Evolutionary conservation across 1,284 basidiomycete genomes (phyloP).

Genomic region (Ceratobasidium sp.): DNA sequence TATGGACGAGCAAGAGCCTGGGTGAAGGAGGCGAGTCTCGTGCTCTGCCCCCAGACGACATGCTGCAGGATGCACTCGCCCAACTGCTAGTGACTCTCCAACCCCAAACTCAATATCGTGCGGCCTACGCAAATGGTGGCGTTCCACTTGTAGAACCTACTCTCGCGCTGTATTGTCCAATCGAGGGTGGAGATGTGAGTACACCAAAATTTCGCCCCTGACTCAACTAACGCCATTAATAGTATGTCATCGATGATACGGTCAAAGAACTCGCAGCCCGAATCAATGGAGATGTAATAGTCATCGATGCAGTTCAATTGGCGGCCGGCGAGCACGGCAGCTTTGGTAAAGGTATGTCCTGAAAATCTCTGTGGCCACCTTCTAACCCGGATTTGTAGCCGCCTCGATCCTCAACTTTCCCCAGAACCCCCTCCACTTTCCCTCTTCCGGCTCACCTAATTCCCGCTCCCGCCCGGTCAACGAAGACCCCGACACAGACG

Average conservation of each 20-base stretch:
- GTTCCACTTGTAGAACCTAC: constrained; percentile 69
- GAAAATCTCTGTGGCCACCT: not conserved
- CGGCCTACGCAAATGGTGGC: constrained; percentile 61
- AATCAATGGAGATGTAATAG: constrained; percentile 77
- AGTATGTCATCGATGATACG: constrained; percentile 74
- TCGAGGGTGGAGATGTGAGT: constrained; percentile 72
- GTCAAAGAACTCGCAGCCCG: constrained; percentile 75
- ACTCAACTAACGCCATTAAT: not conserved
- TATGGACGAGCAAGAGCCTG: constrained; percentile 11
- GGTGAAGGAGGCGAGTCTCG: constrained; percentile 10
- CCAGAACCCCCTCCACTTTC: constrained; percentile 73
- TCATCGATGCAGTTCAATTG: constrained; percentile 79
- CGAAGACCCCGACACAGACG: constrained; percentile 41
- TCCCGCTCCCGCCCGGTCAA: constrained; percentile 41
- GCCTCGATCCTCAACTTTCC: constrained; percentile 69
- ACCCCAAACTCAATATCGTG: constrained; percentile 76
- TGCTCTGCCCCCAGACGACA: constrained; percentile 58
- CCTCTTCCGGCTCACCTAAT: constrained; percentile 50
- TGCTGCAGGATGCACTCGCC: constrained; percentile 72
- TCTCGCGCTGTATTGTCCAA: constrained; percentile 80
- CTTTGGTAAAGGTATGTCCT: constrained; percentile 68
- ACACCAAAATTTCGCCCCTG: not conserved
- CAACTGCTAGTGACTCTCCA: constrained; percentile 76
- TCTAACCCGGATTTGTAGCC: constrained; percentile 53
- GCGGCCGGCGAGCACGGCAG: constrained; percentile 81